Evolutionary conservation across 148 eudicot genomes (phyloP).

Genomic region (Spergularia bocconei): DNA sequence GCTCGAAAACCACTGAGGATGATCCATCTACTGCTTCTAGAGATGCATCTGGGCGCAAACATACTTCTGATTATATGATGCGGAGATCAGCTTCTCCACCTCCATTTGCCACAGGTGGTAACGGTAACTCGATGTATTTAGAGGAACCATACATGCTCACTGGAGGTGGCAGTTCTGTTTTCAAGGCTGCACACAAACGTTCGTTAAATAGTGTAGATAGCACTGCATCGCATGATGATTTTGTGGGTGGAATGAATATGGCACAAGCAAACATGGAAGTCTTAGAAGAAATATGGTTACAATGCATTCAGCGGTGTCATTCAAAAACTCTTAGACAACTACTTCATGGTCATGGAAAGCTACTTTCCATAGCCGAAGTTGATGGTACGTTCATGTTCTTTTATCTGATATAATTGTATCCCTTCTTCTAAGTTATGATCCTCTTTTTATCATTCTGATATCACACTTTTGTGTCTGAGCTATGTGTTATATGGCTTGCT

Average conservation of each 20-base stretch:
- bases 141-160: constrained; percentile 32
- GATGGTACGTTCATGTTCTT: constrained; percentile 48
- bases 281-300: constrained; percentile 73
- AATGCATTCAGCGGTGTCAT: constrained; percentile 84
- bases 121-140: constrained; percentile 30
- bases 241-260: constrained; percentile 27
- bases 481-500: no score
- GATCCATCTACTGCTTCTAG: constrained; percentile 60
- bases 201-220: constrained; percentile 35
- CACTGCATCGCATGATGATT: constrained; percentile 35
- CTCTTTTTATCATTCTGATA: no score
- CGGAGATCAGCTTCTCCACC: constrained; percentile 48
- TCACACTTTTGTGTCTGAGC: no score
- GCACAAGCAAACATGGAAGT: constrained; percentile 42
- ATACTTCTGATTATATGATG: constrained; percentile 35
- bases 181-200: constrained; percentile 44
- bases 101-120: constrained; percentile 34
- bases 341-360: constrained; percentile 71
- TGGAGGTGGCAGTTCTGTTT: constrained; percentile 33
- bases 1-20: constrained; percentile 76
- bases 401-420: background rate
- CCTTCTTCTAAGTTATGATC: no score
- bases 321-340: constrained; percentile 80
- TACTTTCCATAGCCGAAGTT: constrained; percentile 73
- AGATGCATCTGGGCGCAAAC: constrained; percentile 48